Evolutionary conservation across 495 filamentous ascomycete genomes (phyloP).

Genomic region (Podospora tetraspora): DNA sequence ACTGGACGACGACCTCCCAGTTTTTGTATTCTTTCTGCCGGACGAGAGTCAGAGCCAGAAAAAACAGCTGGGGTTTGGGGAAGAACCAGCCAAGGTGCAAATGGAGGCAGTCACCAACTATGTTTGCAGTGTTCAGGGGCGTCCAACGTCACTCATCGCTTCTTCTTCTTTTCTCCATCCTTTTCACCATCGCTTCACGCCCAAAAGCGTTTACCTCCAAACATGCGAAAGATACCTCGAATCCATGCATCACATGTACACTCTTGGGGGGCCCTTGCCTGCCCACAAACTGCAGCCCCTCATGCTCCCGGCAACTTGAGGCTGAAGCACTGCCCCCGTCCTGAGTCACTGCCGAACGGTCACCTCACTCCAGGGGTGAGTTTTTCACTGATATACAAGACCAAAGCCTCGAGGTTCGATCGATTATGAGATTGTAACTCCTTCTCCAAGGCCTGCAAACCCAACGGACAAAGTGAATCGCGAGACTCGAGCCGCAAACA

Average conservation of each 20-base stretch:
- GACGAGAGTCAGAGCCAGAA: too few species aligned
- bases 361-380: neutral
- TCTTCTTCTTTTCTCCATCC: neutral
- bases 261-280: neutral
- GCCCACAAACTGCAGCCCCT: neutral
- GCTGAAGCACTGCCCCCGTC: neutral
- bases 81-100: too few species aligned
- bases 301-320: neutral
- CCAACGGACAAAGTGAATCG: neutral
- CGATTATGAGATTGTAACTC: neutral
- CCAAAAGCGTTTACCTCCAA: neutral
- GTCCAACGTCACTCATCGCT: too few species aligned
- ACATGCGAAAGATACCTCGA: neutral
- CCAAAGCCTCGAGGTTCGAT: neutral
- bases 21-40: too few species aligned
- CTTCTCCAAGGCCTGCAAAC: neutral
- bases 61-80: too few species aligned
- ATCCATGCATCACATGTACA: neutral
- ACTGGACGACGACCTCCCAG: too few species aligned
- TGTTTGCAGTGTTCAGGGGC: too few species aligned
- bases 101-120: too few species aligned
- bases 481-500: neutral
- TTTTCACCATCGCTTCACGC: neutral
- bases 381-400: neutral
- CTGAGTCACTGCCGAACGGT: neutral